Evolutionary conservation across 768 basidiomycete species (phyloP), one percentile per base, ranked within the genome.

Genomic region (Macrolepiota albuminosa): DNA sequence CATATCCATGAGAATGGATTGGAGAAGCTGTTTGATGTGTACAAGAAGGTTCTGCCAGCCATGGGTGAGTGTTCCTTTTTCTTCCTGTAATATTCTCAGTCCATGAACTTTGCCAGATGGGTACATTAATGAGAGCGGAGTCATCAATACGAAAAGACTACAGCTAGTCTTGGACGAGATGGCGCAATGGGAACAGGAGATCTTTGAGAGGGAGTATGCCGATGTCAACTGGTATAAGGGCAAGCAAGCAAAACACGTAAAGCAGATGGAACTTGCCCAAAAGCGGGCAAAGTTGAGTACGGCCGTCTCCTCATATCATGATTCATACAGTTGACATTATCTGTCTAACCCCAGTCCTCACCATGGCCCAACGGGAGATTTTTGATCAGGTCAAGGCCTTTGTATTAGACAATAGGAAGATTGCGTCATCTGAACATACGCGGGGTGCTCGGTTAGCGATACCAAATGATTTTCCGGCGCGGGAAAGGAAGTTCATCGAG

Each of bases 1-100:
- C 97, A 98, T 70, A 98, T 99, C 70, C 94, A 98, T 68, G 93
- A 97, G 74, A 97, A 98, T 69, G 97, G 93, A 16, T 71, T 99
- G 64, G 95, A 98, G 75, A 83, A 81, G 65, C 76, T 99, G 59
- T 98, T 97, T 72, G 92, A 93, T 10, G 91, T 98, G 58, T 99
- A 99, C 75, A 98, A 98, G 81, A 88, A 86, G 70, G 84, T 93
- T 34, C 71, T 98, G 26, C 95, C 95, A 24, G 83, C 85, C 50
- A 73, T 88, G 67, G 87, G 84, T 85, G 62, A 59, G 82, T 66
- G 26, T 45, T 29, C 31, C 33, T 57, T 21, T 61, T 55, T 54
- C 16, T 31, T 13, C 18, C 33, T 37, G n/a, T 18, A 18, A 31
- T 40, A 5, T 53, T 40, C 6, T 6, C 24, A 31, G 31, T 18